Base-by-base conservation (phyloP, 78 protist species). In the Dictyostelium purpureum region DNA sequence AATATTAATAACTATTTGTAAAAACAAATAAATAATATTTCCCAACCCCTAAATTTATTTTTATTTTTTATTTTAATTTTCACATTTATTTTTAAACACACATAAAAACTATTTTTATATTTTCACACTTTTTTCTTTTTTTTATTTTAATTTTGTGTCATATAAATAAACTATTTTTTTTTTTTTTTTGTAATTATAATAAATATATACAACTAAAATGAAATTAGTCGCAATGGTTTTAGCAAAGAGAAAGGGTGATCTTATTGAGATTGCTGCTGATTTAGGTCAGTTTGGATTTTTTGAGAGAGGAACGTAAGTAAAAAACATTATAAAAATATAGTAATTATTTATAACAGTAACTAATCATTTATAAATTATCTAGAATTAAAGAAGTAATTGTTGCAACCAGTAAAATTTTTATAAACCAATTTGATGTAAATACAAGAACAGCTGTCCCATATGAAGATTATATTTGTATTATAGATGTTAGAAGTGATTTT, bases 401-500 rank as follows among this genome's bases (percentile, higher is more conserved):
- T 11, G 92, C 92, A 33, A 38, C 92, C 31, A 85, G 82, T 61
- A 85, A 85, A 49, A 85, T 85, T 28, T 85, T 85, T 52, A 52
- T 85, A 42, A 67, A 85, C 47, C 52, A 73, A 61, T 85, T 85
- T n/a, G 40, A 52, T 31, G 74, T 63, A 56, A 73, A 85, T 47
- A 49, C 82, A 73, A 85, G 65, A 45, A 31, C 54, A 45, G 24
- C 75, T n/a, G 82, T 85, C 12, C 92, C 92, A 19, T 74, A 85
- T 85, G 92, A 85, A 73, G 83, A 74, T 31, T 85, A 85, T 85
- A 56, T 73, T 19, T 73, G 79, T 42, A 73, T n/a, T 59, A 70
- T 85, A 59, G 92, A 85, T 74, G 51, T 37, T 33, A 85, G 92
- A 85, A 67, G 61, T 38, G 92, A 85, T 5, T 85, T 85, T 85